Evolutionary conservation across 352 stramenopile species (phyloP).

Genomic region (Globisporangium lucens): DNA sequence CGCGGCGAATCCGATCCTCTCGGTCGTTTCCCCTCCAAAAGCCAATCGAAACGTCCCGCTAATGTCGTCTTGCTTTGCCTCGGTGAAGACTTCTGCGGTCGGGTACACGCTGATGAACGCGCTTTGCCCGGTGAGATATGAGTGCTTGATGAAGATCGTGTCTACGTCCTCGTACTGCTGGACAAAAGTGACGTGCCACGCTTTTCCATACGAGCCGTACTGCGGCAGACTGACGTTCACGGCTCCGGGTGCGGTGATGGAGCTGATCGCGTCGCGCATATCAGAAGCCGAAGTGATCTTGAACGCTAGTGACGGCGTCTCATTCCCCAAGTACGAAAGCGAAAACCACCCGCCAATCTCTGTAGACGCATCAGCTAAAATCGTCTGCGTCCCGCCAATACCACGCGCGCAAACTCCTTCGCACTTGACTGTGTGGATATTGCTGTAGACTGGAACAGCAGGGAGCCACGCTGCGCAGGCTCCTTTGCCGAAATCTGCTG

Average conservation of each 20-base stretch:
- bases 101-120: conserved; percentile 68
- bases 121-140: conserved; percentile 67
- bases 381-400: conserved; percentile 55
- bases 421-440: conserved; percentile 67
- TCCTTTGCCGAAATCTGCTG: conserved; percentile 30
- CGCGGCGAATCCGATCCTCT: conserved; percentile 52
- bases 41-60: conserved; percentile 55
- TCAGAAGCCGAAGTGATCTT: conserved; percentile 74
- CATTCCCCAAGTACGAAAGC: conserved; percentile 83
- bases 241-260: conserved; percentile 67
- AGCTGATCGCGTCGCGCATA: conserved; percentile 87
- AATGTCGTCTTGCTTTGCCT: conserved; percentile 56
- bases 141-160: conserved; percentile 73
- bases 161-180: conserved; percentile 54
- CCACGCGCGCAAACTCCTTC: conserved; percentile 55
- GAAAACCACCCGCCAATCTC: conserved; percentile 89
- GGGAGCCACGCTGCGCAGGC: conserved; percentile 28
- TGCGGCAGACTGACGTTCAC: conserved; percentile 82
- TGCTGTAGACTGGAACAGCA: conserved; percentile 37
- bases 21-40: conserved; percentile 50
- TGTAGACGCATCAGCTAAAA: conserved; percentile 68
- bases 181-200: conserved; percentile 92
- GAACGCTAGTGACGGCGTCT: conserved; percentile 64
- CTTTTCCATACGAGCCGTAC: conserved; percentile 64
- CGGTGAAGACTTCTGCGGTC: conserved; percentile 56